Percentiles rank a stretch among this genome's conserved stretches.
phyloP scores from a whole-genome alignment of 2,329 filamentous ascomycete genomes.

The Alternaria brassicae region DNA sequence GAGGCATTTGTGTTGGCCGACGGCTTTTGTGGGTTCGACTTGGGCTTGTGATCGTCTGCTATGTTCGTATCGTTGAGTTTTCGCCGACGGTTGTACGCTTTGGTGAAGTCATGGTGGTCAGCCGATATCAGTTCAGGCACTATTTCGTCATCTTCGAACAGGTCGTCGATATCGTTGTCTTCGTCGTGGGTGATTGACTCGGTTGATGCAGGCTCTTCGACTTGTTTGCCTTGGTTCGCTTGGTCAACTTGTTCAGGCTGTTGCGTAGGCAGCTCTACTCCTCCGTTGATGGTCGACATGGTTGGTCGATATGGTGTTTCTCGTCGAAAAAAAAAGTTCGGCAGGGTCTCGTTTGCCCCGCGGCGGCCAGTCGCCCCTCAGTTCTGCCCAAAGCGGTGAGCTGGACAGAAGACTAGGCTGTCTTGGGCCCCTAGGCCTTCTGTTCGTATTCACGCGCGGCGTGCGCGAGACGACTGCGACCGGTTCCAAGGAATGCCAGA shows the following conservation, averaged over 20 bases:
- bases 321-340: not conserved
- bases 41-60: constrained; percentile 64
- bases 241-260: constrained; percentile 11
- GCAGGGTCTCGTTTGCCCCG: not conserved
- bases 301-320: constrained; percentile 1
- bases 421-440: not conserved
- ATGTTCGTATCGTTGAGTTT: constrained; percentile 65
- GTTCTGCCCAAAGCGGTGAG: constrained; percentile 14
- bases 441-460: not conserved
- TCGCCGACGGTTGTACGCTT: constrained; percentile 86
- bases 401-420: not conserved
- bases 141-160: constrained; percentile 66
- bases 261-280: constrained; percentile 11
- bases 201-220: constrained; percentile 8
- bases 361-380: no score
- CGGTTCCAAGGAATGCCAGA: constrained; percentile 24
- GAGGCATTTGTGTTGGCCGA: constrained; percentile 78
- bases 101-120: constrained; percentile 74
- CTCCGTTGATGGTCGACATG: constrained; percentile 24
- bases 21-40: constrained; percentile 73
- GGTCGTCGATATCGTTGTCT: constrained; percentile 69
- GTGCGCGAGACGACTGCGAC: not conserved
- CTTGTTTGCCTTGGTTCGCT: constrained; percentile 8
- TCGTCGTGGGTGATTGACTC: constrained; percentile 50
- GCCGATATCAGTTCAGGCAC: constrained; percentile 64